These are phyloP conservation scores for Erysimum cheiri DNA, from an alignment of 441 rosid genomes.

Conservation along the genomic window DNA sequence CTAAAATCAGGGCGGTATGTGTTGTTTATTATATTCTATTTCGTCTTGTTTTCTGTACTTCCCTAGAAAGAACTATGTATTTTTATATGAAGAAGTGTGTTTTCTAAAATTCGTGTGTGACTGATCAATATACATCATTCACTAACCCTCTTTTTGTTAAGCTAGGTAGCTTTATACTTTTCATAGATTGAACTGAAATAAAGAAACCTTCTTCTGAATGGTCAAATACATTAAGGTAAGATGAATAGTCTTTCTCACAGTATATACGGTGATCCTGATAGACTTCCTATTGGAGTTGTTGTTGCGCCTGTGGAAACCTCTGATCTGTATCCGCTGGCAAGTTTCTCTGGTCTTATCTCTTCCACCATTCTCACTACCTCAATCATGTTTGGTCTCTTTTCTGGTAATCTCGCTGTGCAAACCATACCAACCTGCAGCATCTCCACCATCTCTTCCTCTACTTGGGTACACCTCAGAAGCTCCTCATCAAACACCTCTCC, in stretches of 20 bases:
- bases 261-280: slow-evolving; percentile 55
- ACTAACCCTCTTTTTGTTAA: background rate
- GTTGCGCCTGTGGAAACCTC: slow-evolving; percentile 60
- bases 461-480: slow-evolving; percentile 80
- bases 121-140: slow-evolving; percentile 14
- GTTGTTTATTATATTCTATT: slow-evolving; percentile 32
- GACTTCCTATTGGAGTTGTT: slow-evolving; percentile 50
- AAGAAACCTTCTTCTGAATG: slow-evolving; percentile 25
- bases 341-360: slow-evolving; percentile 59
- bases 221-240: slow-evolving; percentile 34
- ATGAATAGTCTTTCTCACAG: slow-evolving; percentile 27
- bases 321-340: slow-evolving; percentile 54
- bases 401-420: slow-evolving; percentile 74
- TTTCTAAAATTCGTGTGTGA: slow-evolving; percentile 10
- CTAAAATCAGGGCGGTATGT: slow-evolving; percentile 26
- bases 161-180: background rate
- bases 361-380: slow-evolving; percentile 77
- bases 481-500: slow-evolving; percentile 91
- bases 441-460: slow-evolving; percentile 97
- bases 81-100: slow-evolving; percentile 15
- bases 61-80: slow-evolving; percentile 5
- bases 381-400: slow-evolving; percentile 73
- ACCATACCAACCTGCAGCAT: slow-evolving; percentile 89
- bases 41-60: slow-evolving; percentile 26
- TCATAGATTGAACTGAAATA: slow-evolving; percentile 32